Conservation (phyloP, 1,139 yeast species). For the Maudiozyma humilis region DNA sequence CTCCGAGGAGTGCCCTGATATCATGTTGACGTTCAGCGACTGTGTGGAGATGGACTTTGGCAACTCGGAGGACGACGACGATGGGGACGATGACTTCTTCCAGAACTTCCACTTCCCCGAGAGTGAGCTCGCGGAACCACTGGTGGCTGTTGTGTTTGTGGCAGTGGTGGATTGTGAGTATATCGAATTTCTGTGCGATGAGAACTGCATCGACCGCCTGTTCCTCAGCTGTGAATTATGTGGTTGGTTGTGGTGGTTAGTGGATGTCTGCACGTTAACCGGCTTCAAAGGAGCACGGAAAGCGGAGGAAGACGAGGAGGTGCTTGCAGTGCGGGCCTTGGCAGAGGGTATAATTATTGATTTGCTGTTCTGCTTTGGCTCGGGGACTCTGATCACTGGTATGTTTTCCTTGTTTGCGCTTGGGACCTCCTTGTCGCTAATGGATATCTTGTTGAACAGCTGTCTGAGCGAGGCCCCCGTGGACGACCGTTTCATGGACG, state of each 20-base stretch:
- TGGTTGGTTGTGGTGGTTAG: background rate
- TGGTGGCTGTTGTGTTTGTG: background rate
- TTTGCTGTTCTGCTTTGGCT: background rate
- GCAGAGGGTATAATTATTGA: conserved; percentile 1
- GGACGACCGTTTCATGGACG: conserved; percentile 24
- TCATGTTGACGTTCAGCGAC: background rate
- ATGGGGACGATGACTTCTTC: conserved; percentile 16
- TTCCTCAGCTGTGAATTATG: background rate
- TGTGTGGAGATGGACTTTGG: conserved; percentile 5
- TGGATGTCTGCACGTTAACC: background rate
- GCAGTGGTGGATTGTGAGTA: background rate
- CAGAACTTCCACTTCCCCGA: conserved; percentile 30
- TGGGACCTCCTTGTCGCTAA: conserved; percentile 14
- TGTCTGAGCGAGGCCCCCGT: conserved; percentile 29
- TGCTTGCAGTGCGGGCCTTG: background rate
- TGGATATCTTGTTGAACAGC: conserved; percentile 23
- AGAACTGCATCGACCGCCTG: conserved; percentile 2
- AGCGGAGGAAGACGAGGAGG: conserved; percentile 3
- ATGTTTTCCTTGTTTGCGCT: conserved; percentile 7
- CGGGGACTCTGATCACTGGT: background rate
- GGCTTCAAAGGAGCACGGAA: conserved; percentile 13
- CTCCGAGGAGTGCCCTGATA: background rate
- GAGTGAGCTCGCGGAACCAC: conserved; percentile 2
- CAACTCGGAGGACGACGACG: background rate
- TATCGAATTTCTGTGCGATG: conserved; percentile 1